Percentiles rank a stretch among this genome's conserved stretches.
phyloP scores from a whole-genome alignment of 306 rosid species.

The Lablab purpureus region DNA sequence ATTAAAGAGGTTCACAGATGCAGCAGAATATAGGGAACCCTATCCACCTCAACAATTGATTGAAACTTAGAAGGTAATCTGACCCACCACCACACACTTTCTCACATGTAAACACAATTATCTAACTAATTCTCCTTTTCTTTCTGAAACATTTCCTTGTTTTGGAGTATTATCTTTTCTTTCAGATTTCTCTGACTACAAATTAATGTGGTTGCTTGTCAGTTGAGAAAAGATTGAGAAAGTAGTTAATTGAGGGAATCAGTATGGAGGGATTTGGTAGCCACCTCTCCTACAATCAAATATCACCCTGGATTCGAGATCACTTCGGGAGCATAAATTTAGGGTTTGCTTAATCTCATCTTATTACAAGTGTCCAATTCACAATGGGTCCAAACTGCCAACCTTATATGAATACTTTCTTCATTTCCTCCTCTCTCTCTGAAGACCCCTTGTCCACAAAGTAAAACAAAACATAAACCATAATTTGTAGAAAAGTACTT shows the following conservation, averaged over 20 bases:
- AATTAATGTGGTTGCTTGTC: slow-evolving; percentile 39
- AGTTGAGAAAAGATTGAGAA: slow-evolving; percentile 47
- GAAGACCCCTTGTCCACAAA: too few species aligned
- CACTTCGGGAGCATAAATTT: slow-evolving; percentile 5
- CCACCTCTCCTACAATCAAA: slow-evolving; percentile 35
- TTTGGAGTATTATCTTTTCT: not conserved
- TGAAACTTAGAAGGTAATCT: slow-evolving; percentile 33
- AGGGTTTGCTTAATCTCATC: slow-evolving; percentile 1
- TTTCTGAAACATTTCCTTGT: not conserved
- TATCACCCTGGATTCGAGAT: slow-evolving; percentile 9
- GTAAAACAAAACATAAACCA: too few species aligned
- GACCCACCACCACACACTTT: slow-evolving; percentile 50
- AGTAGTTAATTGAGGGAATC: slow-evolving; percentile 40
- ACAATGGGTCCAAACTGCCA: slow-evolving; percentile 25
- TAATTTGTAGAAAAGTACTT: too few species aligned
- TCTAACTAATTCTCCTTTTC: not conserved
- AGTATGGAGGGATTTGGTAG: slow-evolving; percentile 34
- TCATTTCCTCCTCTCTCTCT: not conserved
- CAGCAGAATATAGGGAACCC: not conserved
- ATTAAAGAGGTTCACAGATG: not conserved
- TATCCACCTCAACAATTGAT: not conserved
- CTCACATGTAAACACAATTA: slow-evolving; percentile 41
- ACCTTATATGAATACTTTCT: not conserved
- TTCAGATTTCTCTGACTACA: not conserved
- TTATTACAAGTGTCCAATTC: slow-evolving; percentile 28